Evolutionary conservation across 805 yeast species (phyloP), one percentile per base, ranked within the genome.

Genomic region (Dipodascopsis tothii): DNA sequence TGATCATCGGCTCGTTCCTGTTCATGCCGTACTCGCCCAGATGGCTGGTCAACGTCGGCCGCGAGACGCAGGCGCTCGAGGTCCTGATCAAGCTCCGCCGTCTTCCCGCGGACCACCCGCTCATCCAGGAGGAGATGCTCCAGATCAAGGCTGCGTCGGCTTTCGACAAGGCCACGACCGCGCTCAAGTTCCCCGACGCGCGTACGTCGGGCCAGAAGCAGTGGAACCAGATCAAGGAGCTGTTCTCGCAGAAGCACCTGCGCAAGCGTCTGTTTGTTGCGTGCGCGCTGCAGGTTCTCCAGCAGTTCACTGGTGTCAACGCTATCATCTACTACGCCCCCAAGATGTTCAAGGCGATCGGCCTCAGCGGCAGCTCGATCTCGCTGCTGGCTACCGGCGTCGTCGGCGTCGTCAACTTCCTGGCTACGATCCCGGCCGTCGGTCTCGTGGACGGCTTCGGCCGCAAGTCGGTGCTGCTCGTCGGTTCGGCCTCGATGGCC

Each of bases 401-500:
- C 43, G 62, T 67, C 45, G 72, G 72, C 49, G 63, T 74, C 32
- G 72, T 73, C 34, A 72, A 75, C 58, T 68, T 70, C 41, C 59
- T 61, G 36, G 65, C 72, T 43, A 77, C 82, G 20, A 62, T 77
- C 38, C 71, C 82, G 27, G 80, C 81, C 32, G 73, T 78, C 51
- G 59, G 63, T 21, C 59, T 70, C 19, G 65, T 80, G 57, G 86
- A 80, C 57, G 61, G 63, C 32, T 59, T 75, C 56, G 94, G 94
- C 54, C 77, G 90, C 63, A 73, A 86, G 62, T 65, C 72, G 40
- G 62, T 78, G 36, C 66, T 81, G 64, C 60, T 81, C 47, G 61
- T 63, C 46, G 90, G 88, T 50, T 77, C 84, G 27, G 63, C 71
- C 27, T 75, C 78, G 48, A 80, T 80, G 84, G 67, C 74, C 54